A percentile compares a stretch with the other conserved stretches of the same genome.
Evolutionary conservation across 148 eudicot species (phyloP).

Genomic region (Nepenthes mirabilis): DNA sequence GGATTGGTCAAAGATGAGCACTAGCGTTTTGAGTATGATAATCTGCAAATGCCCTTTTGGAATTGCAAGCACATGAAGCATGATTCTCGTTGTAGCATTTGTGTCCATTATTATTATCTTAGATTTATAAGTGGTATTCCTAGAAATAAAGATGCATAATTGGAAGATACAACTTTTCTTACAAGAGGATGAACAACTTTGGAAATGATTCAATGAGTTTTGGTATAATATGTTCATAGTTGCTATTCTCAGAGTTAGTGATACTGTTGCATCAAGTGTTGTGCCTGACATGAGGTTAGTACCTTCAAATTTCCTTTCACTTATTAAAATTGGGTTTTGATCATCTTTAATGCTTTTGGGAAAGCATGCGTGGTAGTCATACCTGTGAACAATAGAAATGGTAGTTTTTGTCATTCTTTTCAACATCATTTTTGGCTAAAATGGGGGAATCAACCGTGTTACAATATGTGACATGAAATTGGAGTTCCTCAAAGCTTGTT

Average conservation of each 20-base stretch:
- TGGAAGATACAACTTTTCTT: slow-evolving; percentile 7
- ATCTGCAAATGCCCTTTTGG: slow-evolving; percentile 87
- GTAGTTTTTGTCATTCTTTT: no score
- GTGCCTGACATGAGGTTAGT: slow-evolving; percentile 90
- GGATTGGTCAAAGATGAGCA: slow-evolving; percentile 91
- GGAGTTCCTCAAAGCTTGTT: no score
- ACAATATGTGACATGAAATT: no score
- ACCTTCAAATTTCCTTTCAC: not conserved
- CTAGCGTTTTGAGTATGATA: slow-evolving; percentile 85
- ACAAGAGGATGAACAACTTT: slow-evolving; percentile 10
- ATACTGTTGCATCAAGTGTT: slow-evolving; percentile 71
- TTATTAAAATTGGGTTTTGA: not conserved
- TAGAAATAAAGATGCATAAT: slow-evolving; percentile 17
- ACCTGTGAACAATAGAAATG: no score
- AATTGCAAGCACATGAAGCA: slow-evolving; percentile 48
- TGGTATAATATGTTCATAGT: slow-evolving; percentile 33
- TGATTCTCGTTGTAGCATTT: slow-evolving; percentile 49
- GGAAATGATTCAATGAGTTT: slow-evolving; percentile 8
- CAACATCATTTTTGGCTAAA: not conserved
- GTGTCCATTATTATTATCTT: slow-evolving; percentile 58
- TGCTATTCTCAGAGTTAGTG: slow-evolving; percentile 86
- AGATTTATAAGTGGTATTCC: slow-evolving; percentile 29
- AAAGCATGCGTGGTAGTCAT: no score
- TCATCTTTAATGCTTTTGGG: no score
- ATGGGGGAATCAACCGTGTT: no score